Conservation (phyloP, 495 filamentous ascomycete species). For the Aspergillus sparsus region DNA sequence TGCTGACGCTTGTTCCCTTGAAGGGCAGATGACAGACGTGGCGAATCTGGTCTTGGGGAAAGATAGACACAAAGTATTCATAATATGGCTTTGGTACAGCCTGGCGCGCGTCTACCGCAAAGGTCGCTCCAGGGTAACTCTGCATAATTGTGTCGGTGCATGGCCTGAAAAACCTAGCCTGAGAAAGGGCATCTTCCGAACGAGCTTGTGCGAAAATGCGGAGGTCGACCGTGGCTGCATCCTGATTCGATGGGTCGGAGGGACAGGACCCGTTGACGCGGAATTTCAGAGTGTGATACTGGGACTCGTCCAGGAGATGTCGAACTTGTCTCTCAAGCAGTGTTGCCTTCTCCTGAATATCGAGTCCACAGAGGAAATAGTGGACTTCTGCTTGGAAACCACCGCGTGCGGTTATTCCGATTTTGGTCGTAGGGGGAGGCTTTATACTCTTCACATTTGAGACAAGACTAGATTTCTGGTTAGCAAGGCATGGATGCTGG, state of each 20-base stretch:
- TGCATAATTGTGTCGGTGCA: slow-evolving; percentile 18
- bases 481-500: too few species aligned
- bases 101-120: slow-evolving; percentile 21
- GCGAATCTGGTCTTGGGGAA: slow-evolving; percentile 17
- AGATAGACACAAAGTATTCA: slow-evolving; percentile 23
- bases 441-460: background rate
- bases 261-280: slow-evolving; percentile 14
- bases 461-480: background rate
- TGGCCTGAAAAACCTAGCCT: slow-evolving; percentile 3
- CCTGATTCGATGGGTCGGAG: slow-evolving; percentile 16
- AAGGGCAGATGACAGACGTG: slow-evolving; percentile 2
- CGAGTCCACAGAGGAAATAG: slow-evolving; percentile 46
- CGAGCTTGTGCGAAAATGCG: slow-evolving; percentile 28
- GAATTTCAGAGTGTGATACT: slow-evolving; percentile 15
- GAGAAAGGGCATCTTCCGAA: slow-evolving; percentile 1
- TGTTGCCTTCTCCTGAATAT: slow-evolving; percentile 46
- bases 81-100: slow-evolving; percentile 21
- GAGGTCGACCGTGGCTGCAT: slow-evolving; percentile 17
- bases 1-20: slow-evolving; percentile 8
- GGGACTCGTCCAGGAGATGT: slow-evolving; percentile 2
- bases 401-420: slow-evolving; percentile 43
- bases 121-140: slow-evolving; percentile 19
- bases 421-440: slow-evolving; percentile 58
- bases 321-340: slow-evolving; percentile 35
- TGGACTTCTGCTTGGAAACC: slow-evolving; percentile 51